Percentiles rank a stretch among this genome's conserved stretches.
phyloP scores from a whole-genome alignment of 371 early-diverging fungal species.

The Capniomyces stellatus region DNA sequence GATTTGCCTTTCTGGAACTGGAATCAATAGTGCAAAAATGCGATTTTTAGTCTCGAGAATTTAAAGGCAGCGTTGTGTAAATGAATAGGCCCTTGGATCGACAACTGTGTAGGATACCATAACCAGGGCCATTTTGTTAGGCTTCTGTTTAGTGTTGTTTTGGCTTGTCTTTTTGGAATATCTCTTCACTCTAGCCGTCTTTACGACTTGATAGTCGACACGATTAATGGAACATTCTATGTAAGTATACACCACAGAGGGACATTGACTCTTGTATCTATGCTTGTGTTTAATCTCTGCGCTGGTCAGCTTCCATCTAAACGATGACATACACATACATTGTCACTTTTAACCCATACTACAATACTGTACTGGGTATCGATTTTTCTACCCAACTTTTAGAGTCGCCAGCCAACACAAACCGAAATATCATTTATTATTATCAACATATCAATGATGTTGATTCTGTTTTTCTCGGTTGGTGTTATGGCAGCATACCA shows the following conservation, averaged over 20 bases:
- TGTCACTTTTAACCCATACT: too few species aligned
- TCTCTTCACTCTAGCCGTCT: conserved; percentile 24
- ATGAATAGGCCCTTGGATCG: conserved; percentile 79
- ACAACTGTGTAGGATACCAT: conserved; percentile 83
- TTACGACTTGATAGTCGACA: conserved; percentile 29
- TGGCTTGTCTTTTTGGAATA: conserved; percentile 32
- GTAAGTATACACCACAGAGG: too few species aligned
- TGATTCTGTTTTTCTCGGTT: conserved; percentile 52
- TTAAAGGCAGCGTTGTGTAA: too few species aligned
- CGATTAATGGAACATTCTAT: conserved; percentile 24
- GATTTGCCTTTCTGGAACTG: too few species aligned
- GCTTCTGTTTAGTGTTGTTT: conserved; percentile 51
- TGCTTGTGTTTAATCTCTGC: not conserved
- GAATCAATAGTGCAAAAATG: too few species aligned
- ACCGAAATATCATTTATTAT: conserved; percentile 48
- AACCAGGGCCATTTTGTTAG: conserved; percentile 84
- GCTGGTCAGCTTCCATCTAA: too few species aligned
- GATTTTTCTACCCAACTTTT: not conserved
- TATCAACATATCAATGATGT: conserved; percentile 44
- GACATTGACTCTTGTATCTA: too few species aligned
- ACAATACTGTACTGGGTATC: too few species aligned
- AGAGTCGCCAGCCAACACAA: conserved; percentile 28
- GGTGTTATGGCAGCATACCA: conserved; percentile 70
- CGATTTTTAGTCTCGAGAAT: too few species aligned
- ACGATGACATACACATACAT: too few species aligned